Base-by-base conservation (phyloP, 176 grass and related monocot species). In the Pontederia crassipes region DNA sequence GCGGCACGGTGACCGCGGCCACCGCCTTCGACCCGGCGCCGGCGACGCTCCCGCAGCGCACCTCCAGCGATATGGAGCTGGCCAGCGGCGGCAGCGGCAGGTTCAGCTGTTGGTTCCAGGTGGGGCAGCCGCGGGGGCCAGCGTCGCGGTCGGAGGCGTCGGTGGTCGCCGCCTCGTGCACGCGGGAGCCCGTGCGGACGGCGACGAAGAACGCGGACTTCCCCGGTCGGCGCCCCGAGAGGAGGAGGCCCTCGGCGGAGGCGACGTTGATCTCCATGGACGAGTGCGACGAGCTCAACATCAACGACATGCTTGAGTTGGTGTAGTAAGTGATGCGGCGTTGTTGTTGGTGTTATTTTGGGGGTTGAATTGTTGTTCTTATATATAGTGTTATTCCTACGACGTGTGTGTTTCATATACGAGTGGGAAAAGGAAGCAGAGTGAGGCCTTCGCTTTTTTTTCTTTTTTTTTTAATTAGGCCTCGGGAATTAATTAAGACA, bases 241-340 rank as follows among this genome's bases (percentile, higher is more conserved):
- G 11, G 10, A 28, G 66, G 28, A 67, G 50, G 7, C 54, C 52
- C 29, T 68, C 52, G 52, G 66, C 66, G 28, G 66, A 68, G 66
- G 55, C 8, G 66, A 68, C 45, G 9, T 50, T 55, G 66, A 68
- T 55, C 52, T 68, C 52, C 20, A 68, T 17, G 14, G 51, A 45
- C 14, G 11, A 18, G 13, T 40, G 32, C 32, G 65, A 26, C 9
- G 51, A 15, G 14, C 12, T 9, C 26, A 10, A 28, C 59, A 62
- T 62, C 0, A 24, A 24, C 20, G 32, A 40, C 32, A 40, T 40
- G 32, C 32, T 40, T 40, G 3, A 40, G 2, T 40, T 40, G 32
- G 1, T 40, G 32, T 4, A 40, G 32, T 40, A 7, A 24, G 20
- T 24, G 20, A 24, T 24, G 20, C 20, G 20, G 20, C 20, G 20